A percentile compares a stretch with the other conserved stretches of the same genome.
Conservation (phyloP, 1,139 yeast genomes). For the Blastobotrys apis region DNA sequence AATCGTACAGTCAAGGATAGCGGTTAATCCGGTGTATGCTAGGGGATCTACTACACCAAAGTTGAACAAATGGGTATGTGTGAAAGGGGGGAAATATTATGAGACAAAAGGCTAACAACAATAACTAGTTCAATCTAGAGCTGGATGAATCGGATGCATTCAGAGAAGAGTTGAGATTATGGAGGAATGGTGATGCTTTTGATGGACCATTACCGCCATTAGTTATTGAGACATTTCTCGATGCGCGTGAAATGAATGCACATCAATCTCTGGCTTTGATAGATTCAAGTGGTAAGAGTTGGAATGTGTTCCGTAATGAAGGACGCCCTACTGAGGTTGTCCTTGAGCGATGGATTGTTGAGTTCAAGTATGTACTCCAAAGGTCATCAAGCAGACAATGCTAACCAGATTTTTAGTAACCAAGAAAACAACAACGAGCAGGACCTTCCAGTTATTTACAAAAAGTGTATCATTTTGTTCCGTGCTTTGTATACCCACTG, state of each 20-base stretch:
- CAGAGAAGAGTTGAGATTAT: slow-evolving; percentile 55
- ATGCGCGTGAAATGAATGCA: slow-evolving; percentile 56
- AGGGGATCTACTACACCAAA: slow-evolving; percentile 25
- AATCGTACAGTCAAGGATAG: slow-evolving; percentile 42
- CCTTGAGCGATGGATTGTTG: slow-evolving; percentile 87
- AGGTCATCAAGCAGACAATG: slow-evolving; percentile 48
- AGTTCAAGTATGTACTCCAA: no score
- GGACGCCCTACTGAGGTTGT: slow-evolving; percentile 72
- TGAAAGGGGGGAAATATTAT: neutral
- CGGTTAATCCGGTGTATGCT: slow-evolving; percentile 22
- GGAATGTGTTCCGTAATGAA: slow-evolving; percentile 47
- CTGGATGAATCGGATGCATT: slow-evolving; percentile 45
- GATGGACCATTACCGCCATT: slow-evolving; percentile 57
- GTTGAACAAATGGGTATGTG: slow-evolving; percentile 35
- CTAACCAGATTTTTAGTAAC: slow-evolving; percentile 68
- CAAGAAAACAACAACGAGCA: slow-evolving; percentile 34
- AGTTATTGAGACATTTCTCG: slow-evolving; percentile 79
- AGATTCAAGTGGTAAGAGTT: slow-evolving; percentile 46
- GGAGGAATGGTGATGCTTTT: slow-evolving; percentile 45
- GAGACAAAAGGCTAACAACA: slow-evolving; percentile 1
- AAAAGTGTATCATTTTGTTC: slow-evolving; percentile 67
- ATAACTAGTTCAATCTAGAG: slow-evolving; percentile 60
- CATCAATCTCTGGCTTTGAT: slow-evolving; percentile 59
- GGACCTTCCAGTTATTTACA: slow-evolving; percentile 68
- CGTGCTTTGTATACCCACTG: slow-evolving; percentile 67